Conservation (phyloP, 2,329 filamentous ascomycete species). For the Penicillium italicum region DNA sequence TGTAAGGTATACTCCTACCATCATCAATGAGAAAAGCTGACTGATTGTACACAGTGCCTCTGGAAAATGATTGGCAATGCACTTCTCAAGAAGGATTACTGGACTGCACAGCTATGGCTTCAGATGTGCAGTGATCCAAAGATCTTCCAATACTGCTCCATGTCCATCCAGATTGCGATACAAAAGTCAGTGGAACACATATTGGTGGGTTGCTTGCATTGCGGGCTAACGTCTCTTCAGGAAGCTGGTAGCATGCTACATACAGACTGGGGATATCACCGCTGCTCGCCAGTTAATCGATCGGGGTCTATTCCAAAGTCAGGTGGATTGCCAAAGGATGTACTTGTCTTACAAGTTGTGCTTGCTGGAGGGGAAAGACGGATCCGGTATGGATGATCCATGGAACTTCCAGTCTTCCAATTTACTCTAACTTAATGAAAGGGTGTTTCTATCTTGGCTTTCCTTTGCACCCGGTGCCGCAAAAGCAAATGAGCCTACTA, state of each 20-base stretch:
- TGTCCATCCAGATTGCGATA: conserved; percentile 65
- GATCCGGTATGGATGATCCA: background rate
- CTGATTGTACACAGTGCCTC: conserved; percentile 56
- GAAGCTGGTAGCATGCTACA: conserved; percentile 68
- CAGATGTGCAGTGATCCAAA: conserved; percentile 59
- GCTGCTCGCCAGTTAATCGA: background rate
- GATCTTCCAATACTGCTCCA: conserved; percentile 63
- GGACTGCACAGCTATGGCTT: conserved; percentile 67
- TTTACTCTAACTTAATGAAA: background rate
- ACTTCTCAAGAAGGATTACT: conserved; percentile 52
- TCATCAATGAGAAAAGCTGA: background rate
- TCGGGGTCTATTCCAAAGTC: background rate
- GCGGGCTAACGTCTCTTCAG: conserved; percentile 42
- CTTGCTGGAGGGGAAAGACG: background rate
- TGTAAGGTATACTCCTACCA: conserved; percentile 25
- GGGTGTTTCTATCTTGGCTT: background rate
- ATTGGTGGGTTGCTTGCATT: background rate
- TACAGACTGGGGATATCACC: conserved; percentile 38
- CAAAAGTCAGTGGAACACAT: conserved; percentile 50
- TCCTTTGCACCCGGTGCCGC: background rate
- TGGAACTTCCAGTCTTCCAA: background rate
- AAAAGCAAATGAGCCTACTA: conserved; percentile 51
- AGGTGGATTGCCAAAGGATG: background rate
- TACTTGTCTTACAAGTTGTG: conserved; percentile 1
- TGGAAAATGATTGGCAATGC: conserved; percentile 73